Conservation (phyloP, 495 filamentous ascomycete genomes). For the Darksidea phi region DNA sequence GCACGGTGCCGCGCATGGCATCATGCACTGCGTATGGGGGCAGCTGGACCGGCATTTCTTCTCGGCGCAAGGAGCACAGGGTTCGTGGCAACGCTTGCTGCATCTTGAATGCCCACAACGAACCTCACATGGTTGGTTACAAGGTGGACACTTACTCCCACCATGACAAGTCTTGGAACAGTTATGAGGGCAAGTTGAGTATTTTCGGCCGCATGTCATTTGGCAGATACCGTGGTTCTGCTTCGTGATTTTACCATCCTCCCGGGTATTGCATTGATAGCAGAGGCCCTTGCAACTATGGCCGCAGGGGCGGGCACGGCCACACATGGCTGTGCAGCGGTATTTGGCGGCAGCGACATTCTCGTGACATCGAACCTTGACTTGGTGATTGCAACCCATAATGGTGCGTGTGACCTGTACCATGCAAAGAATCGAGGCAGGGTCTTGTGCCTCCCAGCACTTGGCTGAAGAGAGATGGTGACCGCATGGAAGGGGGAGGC, state of each 20-base stretch:
- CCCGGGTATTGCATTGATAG: slow-evolving; percentile 23
- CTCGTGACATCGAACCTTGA: slow-evolving; percentile 52
- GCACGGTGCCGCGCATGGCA: slow-evolving; percentile 64
- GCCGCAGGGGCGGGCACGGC: slow-evolving; percentile 53
- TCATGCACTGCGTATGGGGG: slow-evolving; percentile 48
- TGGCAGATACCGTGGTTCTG: slow-evolving; percentile 7
- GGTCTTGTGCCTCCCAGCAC: slow-evolving; percentile 55
- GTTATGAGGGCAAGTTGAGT: slow-evolving; percentile 54
- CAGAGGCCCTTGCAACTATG: slow-evolving; percentile 54
- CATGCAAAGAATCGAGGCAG: slow-evolving; percentile 38
- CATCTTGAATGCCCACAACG: slow-evolving; percentile 63
- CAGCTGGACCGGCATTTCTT: slow-evolving; percentile 57
- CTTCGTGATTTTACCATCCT: too few relatives aligned
- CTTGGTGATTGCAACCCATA: slow-evolving; percentile 55
- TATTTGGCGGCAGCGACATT: slow-evolving; percentile 40
- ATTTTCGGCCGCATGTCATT: slow-evolving; percentile 2
- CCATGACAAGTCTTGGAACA: slow-evolving; percentile 59
- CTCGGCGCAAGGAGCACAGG: slow-evolving; percentile 52
- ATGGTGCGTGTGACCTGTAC: slow-evolving; percentile 47
- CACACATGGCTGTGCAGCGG: slow-evolving; percentile 53
- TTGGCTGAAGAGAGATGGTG: slow-evolving; percentile 51
- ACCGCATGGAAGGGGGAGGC: slow-evolving; percentile 55
- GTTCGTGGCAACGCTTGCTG: slow-evolving; percentile 58
- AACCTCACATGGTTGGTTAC: slow-evolving; percentile 57
- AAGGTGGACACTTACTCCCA: slow-evolving; percentile 53